A percentile compares a stretch with the other conserved stretches of the same genome.
Evolutionary conservation across 2,329 filamentous ascomycete genomes (phyloP).

Genomic region (Nothopassalora personata): DNA sequence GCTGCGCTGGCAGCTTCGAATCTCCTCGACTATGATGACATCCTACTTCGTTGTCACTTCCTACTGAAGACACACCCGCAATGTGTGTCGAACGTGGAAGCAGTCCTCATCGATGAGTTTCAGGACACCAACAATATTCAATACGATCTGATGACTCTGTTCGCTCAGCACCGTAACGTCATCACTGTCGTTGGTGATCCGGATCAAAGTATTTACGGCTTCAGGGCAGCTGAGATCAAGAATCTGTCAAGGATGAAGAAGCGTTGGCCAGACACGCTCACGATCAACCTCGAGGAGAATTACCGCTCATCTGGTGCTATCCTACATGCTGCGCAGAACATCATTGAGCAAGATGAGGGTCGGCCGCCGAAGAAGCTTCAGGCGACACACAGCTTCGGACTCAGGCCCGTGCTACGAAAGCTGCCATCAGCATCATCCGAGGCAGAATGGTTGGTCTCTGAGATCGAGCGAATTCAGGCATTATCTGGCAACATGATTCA

Average conservation of each 20-base stretch:
- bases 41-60: constrained; percentile 76
- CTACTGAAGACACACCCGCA: constrained; percentile 66
- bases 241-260: constrained; percentile 75
- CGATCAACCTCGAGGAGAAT: constrained; percentile 85
- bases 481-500: constrained; percentile 70
- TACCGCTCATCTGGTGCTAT: constrained; percentile 89
- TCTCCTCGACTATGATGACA: constrained; percentile 88
- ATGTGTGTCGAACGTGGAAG: constrained; percentile 84
- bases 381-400: constrained; percentile 73
- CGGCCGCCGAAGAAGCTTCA: constrained; percentile 75
- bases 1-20: constrained; percentile 68
- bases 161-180: constrained; percentile 65
- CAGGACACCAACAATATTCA: constrained; percentile 96
- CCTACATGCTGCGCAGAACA: constrained; percentile 68
- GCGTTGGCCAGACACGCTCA: constrained; percentile 71
- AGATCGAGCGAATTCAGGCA: constrained; percentile 65
- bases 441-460: constrained; percentile 80
- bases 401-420: constrained; percentile 72
- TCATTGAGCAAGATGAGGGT: constrained; percentile 84
- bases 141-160: constrained; percentile 86
- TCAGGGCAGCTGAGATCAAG: constrained; percentile 84
- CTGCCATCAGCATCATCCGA: constrained; percentile 66
- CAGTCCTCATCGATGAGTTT: constrained; percentile 93
- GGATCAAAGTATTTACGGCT: constrained; percentile 97
- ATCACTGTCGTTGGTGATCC: constrained; percentile 96